These are phyloP conservation scores for Plasmodium berghei DNA, from an alignment of 169 alveolate species.

Conservation along the genomic window DNA sequence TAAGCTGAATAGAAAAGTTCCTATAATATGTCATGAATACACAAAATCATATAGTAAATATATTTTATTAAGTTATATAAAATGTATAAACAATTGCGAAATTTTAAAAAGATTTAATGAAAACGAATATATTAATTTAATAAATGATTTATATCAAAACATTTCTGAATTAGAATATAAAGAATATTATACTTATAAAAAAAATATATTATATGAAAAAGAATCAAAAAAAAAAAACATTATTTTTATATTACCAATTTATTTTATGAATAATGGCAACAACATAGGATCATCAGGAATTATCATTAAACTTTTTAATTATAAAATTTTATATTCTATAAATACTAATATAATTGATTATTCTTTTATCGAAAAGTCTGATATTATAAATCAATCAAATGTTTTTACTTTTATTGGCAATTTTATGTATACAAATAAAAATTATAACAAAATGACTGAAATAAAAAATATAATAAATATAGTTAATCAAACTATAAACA, in stretches of 20 bases:
- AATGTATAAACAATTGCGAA: constrained; percentile 33
- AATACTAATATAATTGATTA: constrained; percentile 53
- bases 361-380: constrained; percentile 63
- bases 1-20: constrained; percentile 24
- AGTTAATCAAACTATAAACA: constrained; percentile 43
- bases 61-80: constrained; percentile 48
- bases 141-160: constrained; percentile 37
- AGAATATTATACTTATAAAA: constrained; percentile 52
- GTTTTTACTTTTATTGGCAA: constrained; percentile 62
- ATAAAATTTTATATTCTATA: constrained; percentile 59
- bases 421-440: constrained; percentile 65
- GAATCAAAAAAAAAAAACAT: constrained; percentile 14
- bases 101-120: constrained; percentile 33
- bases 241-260: constrained; percentile 34
- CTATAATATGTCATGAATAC: constrained; percentile 65
- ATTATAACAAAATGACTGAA: constrained; percentile 31
- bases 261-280: constrained; percentile 70
- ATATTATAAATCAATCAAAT: constrained; percentile 30
- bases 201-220: constrained; percentile 1
- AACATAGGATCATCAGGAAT: constrained; percentile 70
- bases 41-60: constrained; percentile 55
- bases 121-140: constrained; percentile 41
- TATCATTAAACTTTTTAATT: constrained; percentile 37
- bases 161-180: constrained; percentile 37
- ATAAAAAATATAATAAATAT: constrained; percentile 24